phyloP scores from a whole-genome alignment of 2,329 filamentous ascomycete species.

The Penicillium fuscoglaucum region DNA sequence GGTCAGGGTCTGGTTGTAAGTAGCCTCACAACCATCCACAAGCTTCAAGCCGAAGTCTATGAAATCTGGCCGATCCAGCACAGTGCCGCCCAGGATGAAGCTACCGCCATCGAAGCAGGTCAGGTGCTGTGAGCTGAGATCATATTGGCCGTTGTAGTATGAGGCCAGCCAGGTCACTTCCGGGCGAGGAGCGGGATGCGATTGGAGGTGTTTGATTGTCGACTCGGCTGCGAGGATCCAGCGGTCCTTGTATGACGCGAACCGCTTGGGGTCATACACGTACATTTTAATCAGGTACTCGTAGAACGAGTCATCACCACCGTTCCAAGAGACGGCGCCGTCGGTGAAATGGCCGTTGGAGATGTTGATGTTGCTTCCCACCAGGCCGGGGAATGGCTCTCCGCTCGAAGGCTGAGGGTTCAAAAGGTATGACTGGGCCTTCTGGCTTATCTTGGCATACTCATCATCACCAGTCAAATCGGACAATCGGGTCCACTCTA shows the following conservation, averaged over 20 bases:
- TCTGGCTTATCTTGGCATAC: constrained; percentile 67
- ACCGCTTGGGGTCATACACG: constrained; percentile 69
- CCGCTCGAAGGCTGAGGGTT: constrained; percentile 60
- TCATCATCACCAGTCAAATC: constrained; percentile 68
- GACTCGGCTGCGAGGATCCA: constrained; percentile 77
- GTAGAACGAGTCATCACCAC: constrained; percentile 77
- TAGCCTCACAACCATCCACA: constrained; percentile 70
- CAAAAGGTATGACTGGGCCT: constrained; percentile 69
- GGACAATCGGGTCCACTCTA: constrained; percentile 81
- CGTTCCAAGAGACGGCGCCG: constrained; percentile 71
- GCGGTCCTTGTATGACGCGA: constrained; percentile 65
- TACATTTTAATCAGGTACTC: constrained; percentile 94
- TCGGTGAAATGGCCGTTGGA: constrained; percentile 67
- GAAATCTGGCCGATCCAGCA: constrained; percentile 66
- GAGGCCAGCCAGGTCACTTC: constrained; percentile 66
- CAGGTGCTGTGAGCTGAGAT: constrained; percentile 51
- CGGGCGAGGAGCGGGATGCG: constrained; percentile 63
- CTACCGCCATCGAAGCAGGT: constrained; percentile 84
- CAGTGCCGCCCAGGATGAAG: constrained; percentile 77
- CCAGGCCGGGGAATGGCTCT: constrained; percentile 74
- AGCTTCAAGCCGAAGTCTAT: constrained; percentile 72
- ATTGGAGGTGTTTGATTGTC: constrained; percentile 69
- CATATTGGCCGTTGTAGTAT: constrained; percentile 39
- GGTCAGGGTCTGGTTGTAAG: constrained; percentile 68
- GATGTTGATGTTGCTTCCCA: constrained; percentile 68